These are phyloP conservation scores for Spathaspora sp. DNA, from an alignment of 805 yeast genomes.

Conservation along the genomic window DNA sequence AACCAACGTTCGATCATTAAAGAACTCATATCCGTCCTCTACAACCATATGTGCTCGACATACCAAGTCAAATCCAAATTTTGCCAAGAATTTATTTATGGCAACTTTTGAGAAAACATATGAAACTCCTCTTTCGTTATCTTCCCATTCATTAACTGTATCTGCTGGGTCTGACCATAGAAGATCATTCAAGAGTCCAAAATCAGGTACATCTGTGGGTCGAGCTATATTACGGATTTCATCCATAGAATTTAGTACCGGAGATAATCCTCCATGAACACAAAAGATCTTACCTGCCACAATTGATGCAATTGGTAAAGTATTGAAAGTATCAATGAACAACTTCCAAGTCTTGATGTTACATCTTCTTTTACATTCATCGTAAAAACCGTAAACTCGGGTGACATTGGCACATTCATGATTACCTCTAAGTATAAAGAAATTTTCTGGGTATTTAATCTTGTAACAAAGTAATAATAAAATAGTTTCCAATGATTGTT, in stretches of 20 bases:
- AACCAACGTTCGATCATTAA: conserved; percentile 68
- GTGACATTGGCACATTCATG: conserved; percentile 98
- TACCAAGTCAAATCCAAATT: conserved; percentile 76
- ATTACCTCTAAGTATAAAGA: conserved; percentile 88
- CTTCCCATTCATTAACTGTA: conserved; percentile 81
- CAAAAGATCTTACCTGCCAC: conserved; percentile 94
- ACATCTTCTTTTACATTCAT: conserved; percentile 94
- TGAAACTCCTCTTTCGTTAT: conserved; percentile 80
- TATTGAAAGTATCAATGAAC: conserved; percentile 92
- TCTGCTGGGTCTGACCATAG: conserved; percentile 87
- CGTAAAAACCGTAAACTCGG: conserved; percentile 94
- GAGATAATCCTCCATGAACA: conserved; percentile 82
- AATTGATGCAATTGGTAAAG: conserved; percentile 91
- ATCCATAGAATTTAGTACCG: conserved; percentile 68
- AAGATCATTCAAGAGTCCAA: conserved; percentile 71
- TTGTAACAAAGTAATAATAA: conserved; percentile 84
- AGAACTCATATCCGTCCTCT: conserved; percentile 84
- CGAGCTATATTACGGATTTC: conserved; percentile 72
- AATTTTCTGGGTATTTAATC: conserved; percentile 94
- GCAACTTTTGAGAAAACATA: conserved; percentile 79
- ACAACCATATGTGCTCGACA: conserved; percentile 90
- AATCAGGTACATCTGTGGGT: conserved; percentile 86
- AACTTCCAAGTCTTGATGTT: conserved; percentile 91
- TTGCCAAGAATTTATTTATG: conserved; percentile 68
- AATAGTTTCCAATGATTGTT: conserved; percentile 92